These are phyloP conservation scores for Tolypocladium capitatum DNA, from an alignment of 2,329 filamentous ascomycete species.

Conservation along the genomic window DNA sequence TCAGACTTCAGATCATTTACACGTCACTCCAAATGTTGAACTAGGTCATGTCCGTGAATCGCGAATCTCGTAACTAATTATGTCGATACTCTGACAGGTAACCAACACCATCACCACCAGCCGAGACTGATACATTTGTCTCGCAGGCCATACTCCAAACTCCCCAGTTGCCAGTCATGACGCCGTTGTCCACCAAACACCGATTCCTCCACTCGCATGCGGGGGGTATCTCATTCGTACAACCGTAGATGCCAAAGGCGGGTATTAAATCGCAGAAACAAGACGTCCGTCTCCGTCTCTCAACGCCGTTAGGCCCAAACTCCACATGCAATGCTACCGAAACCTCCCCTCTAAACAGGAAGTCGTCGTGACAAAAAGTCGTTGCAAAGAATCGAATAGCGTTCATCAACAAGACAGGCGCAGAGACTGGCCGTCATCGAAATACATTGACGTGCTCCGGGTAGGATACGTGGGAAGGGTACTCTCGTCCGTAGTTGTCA, in stretches of 20 bases:
- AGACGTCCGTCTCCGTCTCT: not conserved
- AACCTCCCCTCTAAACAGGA: not conserved
- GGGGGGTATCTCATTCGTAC: not conserved
- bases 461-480: not conserved
- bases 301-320: not conserved
- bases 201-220: not conserved
- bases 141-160: not conserved
- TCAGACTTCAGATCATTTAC: not conserved
- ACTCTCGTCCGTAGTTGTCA: not conserved
- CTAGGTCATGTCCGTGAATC: not conserved
- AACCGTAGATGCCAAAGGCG: not conserved
- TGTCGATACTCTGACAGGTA: not conserved
- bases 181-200: not conserved
- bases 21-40: not conserved
- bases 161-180: not conserved
- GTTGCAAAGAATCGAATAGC: not conserved
- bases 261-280: not conserved
- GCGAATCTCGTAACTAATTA: too few relatives aligned
- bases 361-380: not conserved
- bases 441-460: not conserved
- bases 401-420: not conserved
- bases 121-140: not conserved
- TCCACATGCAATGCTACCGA: not conserved
- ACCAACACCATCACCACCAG: not conserved
- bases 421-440: not conserved